Evolutionary conservation across 805 yeast species (phyloP), one percentile per base, ranked within the genome.

Genomic region (Sugiyamaella floridensis): DNA sequence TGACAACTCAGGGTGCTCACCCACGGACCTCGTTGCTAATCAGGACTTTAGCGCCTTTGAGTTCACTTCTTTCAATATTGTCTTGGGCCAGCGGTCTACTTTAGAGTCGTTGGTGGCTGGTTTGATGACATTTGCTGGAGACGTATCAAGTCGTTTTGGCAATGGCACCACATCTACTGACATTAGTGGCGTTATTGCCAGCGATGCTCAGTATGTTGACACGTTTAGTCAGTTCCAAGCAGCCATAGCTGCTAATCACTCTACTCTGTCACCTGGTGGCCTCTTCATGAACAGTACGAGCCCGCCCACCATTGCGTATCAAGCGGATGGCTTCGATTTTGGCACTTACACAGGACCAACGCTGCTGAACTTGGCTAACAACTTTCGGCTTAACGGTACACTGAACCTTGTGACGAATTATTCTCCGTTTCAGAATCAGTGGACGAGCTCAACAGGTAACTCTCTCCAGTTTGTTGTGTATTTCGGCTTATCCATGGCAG

Each of bases 401-500:
- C 54, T 55, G 6, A 54, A 52, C 9, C 45, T 68, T 9, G 53
- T 63, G 14, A 59, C 71, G 4, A 58, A 67, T 49, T 64, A 57
- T 47, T 64, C 69, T 7, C 67, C 69, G 15, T 66, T 68, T 53
- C 69, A 66, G 49, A 55, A 58, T 28, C 65, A 67, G 5, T 67
- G 69, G 69, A 53, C 65, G 8, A 55, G 58, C 15, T 48, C 57
- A 2, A 63, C 67, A 53, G 71, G 70, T 2, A 63, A 68, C 43
- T 54, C 68, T 8, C 59, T 68, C 15, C 69, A 68, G 57, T 68
- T 68, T 51, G 58, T 66, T 10, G 60, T 63, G 14, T 68, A 67
- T 48, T 66, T 67, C 46, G 67, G 71, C 12, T 54, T 68, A 11
- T 63, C 71, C 5, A 62, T 68, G 67, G 57, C 66, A 16, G 71